phyloP scores from a whole-genome alignment of 106 monocot species.

The Apostasia ramifera region DNA sequence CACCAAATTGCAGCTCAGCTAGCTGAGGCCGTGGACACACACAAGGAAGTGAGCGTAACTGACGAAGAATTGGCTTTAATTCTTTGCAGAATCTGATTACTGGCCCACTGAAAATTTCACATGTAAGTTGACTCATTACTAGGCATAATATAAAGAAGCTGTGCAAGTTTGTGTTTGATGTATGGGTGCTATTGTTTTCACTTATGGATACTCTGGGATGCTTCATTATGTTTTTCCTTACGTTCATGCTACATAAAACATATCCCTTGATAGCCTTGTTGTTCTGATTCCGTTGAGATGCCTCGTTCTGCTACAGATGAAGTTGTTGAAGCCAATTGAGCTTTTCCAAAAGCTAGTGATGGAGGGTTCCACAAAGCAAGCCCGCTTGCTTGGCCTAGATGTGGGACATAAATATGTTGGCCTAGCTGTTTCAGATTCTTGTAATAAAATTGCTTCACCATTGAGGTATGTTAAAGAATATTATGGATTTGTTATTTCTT shows the following conservation, averaged over 20 bases:
- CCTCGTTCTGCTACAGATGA: slow-evolving; percentile 38
- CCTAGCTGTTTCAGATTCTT: slow-evolving; percentile 73
- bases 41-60: slow-evolving; percentile 45
- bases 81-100: slow-evolving; percentile 67
- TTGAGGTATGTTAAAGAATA: slow-evolving; percentile 36
- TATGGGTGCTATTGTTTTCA: too few relatives aligned
- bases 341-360: slow-evolving; percentile 49
- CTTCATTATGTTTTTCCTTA: too few relatives aligned
- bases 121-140: not conserved
- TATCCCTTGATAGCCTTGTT: not conserved
- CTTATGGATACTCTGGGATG: too few relatives aligned
- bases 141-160: too few relatives aligned
- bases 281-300: not conserved
- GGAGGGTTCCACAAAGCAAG: slow-evolving; percentile 11
- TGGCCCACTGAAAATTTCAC: not conserved
- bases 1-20: slow-evolving; percentile 88
- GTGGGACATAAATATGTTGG: slow-evolving; percentile 88
- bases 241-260: too few relatives aligned
- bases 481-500: not conserved
- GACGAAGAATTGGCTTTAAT: slow-evolving; percentile 77
- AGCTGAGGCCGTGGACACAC: slow-evolving; percentile 65
- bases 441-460: slow-evolving; percentile 65
- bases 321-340: slow-evolving; percentile 52
- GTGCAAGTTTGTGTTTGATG: too few relatives aligned
- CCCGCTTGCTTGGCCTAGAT: slow-evolving; percentile 81